These are phyloP conservation scores for Magnusiomyces paraingens DNA, from an alignment of 1,139 yeast species.

Conservation along the genomic window DNA sequence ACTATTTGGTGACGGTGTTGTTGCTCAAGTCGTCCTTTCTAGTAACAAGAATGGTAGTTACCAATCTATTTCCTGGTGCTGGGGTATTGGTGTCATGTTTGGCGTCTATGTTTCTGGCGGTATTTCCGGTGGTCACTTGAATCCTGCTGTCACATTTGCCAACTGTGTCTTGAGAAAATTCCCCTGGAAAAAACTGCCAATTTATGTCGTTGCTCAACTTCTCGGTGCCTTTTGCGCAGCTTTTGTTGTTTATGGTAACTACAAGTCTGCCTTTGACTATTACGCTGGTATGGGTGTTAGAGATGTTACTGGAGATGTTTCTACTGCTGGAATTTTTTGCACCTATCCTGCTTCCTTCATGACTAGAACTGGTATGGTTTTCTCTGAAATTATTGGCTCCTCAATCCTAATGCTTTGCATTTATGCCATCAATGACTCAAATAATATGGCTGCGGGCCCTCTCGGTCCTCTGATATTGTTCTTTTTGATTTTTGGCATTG, in stretches of 20 bases:
- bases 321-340: slow-evolving; percentile 41
- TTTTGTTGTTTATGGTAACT: slow-evolving; percentile 28
- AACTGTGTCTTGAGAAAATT: slow-evolving; percentile 29
- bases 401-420: slow-evolving; percentile 41
- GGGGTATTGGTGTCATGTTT: slow-evolving; percentile 48
- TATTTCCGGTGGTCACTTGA: slow-evolving; percentile 32
- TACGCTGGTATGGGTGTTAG: slow-evolving; percentile 28
- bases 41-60: slow-evolving; percentile 36
- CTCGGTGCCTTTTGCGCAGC: slow-evolving; percentile 29
- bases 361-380: slow-evolving; percentile 40
- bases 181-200: slow-evolving; percentile 30
- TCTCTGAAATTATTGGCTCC: slow-evolving; percentile 41
- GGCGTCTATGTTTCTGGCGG: slow-evolving; percentile 36
- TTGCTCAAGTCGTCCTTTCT: slow-evolving; percentile 39
- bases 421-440: slow-evolving; percentile 44
- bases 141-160: slow-evolving; percentile 32
- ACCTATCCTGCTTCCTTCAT: slow-evolving; percentile 42
- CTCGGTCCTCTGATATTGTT: slow-evolving; percentile 42
- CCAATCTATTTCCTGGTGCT: slow-evolving; percentile 39
- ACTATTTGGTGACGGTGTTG: slow-evolving; percentile 42
- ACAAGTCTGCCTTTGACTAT: slow-evolving; percentile 26
- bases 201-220: slow-evolving; percentile 27
- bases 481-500: slow-evolving; percentile 39
- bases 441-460: slow-evolving; percentile 41
- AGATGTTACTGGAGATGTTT: slow-evolving; percentile 26